Percentiles rank a stretch among this genome's conserved stretches.
phyloP scores from a whole-genome alignment of 345 rosid species.

The Sisymbrium altissimum region DNA sequence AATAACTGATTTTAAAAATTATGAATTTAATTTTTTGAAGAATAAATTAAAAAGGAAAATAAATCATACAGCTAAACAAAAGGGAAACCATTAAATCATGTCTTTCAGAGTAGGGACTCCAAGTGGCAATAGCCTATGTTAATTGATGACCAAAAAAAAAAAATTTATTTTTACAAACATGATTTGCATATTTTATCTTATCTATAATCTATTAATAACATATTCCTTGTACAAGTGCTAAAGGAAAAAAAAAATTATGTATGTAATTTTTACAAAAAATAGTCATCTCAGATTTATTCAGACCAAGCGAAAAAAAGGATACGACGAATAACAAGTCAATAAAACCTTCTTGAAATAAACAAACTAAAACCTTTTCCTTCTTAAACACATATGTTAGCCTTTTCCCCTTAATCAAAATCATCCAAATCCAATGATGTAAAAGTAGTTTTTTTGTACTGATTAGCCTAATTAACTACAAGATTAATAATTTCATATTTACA shows the following conservation, averaged over 20 bases:
- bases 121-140: not conserved
- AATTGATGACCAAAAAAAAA: not conserved
- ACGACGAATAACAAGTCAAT: not conserved
- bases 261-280: not conserved
- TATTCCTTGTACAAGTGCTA: not conserved
- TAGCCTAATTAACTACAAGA: not conserved
- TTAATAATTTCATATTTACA: too few relatives aligned
- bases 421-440: not conserved
- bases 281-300: not conserved
- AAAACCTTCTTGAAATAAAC: not conserved
- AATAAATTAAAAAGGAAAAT: not conserved
- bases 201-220: not conserved
- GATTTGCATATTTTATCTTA: not conserved
- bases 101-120: constrained; percentile 30
- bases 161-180: not conserved
- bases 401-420: not conserved
- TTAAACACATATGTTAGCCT: not conserved
- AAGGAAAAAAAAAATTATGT: not conserved
- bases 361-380: not conserved
- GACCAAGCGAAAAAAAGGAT: too few relatives aligned
- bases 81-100: constrained; percentile 33
- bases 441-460: not conserved
- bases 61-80: constrained; percentile 25
- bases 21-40: not conserved
- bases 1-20: constrained; percentile 18